These are phyloP conservation scores for Helianthus tuberosus DNA, from an alignment of 129 eudicot species.

Conservation along the genomic window DNA sequence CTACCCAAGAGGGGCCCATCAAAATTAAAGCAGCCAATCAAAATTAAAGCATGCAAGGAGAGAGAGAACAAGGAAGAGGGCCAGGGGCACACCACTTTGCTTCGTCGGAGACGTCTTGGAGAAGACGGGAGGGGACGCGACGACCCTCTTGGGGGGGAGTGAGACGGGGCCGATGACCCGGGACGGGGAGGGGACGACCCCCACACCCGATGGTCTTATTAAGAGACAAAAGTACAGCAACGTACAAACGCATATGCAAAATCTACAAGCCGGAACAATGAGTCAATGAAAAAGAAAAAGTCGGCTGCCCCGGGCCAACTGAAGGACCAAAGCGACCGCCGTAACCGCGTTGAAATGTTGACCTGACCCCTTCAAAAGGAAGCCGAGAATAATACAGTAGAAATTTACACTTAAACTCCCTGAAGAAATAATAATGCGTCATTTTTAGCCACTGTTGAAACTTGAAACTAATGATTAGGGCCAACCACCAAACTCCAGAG, in stretches of 20 bases:
- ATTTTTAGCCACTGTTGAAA: slow-evolving; percentile 31
- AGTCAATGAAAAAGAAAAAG: slow-evolving; percentile 1
- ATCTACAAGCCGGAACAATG: not conserved
- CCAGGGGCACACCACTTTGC: no score
- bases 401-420: slow-evolving; percentile 28
- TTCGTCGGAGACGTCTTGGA: no score
- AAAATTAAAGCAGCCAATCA: no score
- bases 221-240: not conserved
- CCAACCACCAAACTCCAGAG: slow-evolving; percentile 25
- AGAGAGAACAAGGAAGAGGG: no score
- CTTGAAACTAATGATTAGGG: slow-evolving; percentile 38
- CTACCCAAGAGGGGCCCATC: no score
- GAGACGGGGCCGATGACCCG: no score
- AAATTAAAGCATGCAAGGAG: no score
- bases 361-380: slow-evolving; percentile 35
- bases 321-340: slow-evolving; percentile 12
- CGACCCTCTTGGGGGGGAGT: no score
- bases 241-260: slow-evolving; percentile 3
- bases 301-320: slow-evolving; percentile 34
- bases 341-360: slow-evolving; percentile 30
- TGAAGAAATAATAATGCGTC: slow-evolving; percentile 27
- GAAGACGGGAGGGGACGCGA: no score
- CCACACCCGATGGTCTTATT: no score
- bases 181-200: no score
- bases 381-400: no score